A percentile compares a stretch with the other conserved stretches of the same genome.
phyloP scores from a whole-genome alignment of 75 land plant species.

The Azolla pinnata region DNA sequence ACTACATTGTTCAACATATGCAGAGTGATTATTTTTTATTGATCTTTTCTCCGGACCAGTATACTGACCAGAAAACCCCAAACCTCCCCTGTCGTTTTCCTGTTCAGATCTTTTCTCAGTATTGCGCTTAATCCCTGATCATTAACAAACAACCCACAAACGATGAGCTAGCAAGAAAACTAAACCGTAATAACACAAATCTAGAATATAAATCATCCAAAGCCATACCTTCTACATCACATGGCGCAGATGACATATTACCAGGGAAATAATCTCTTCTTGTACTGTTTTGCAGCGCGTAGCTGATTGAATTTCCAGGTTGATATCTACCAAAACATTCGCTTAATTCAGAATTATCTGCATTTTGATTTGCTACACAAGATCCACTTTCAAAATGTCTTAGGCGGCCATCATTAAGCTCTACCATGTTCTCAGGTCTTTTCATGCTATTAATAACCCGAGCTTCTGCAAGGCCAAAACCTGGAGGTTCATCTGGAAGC shows the following conservation, averaged over 20 bases:
- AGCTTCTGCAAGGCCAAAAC: not conserved
- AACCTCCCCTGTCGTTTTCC: not conserved
- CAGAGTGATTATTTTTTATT: no score
- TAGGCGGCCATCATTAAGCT: no score
- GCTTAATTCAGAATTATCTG: not conserved
- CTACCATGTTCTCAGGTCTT: no score
- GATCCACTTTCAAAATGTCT: no score
- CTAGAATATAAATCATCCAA: not conserved
- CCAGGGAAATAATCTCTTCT: not conserved
- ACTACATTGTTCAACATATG: no score
- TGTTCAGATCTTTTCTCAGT: not conserved
- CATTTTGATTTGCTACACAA: not conserved
- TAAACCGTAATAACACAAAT: not conserved
- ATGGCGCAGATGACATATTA: not conserved
- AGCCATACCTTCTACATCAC: slow-evolving; percentile 4
- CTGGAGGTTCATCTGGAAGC: slow-evolving; percentile 3
- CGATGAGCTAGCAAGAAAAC: not conserved
- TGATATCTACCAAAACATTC: not conserved
- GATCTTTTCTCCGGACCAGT: no score
- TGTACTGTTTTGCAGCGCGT: not conserved
- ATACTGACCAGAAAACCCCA: no score
- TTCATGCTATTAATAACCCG: no score
- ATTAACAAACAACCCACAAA: not conserved
- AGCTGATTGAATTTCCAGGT: not conserved
- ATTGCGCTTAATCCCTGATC: not conserved